Evolutionary conservation across 2,329 filamentous ascomycete genomes (phyloP).

Genomic region (Talaromyces verruculosus): DNA sequence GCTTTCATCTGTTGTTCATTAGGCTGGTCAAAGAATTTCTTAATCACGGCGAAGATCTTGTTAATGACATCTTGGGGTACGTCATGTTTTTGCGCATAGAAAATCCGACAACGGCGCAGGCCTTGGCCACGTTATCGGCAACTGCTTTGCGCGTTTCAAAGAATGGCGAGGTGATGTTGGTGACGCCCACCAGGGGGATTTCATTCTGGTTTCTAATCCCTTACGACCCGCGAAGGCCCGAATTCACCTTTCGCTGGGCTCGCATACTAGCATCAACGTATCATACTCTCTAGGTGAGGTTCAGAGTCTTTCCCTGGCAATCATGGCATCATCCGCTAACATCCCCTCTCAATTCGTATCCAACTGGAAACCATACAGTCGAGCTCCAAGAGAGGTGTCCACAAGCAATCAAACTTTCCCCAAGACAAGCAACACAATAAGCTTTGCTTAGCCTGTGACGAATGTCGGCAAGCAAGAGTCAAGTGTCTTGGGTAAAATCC

Average conservation of each 20-base stretch:
- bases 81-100: background rate
- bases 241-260: too few species aligned
- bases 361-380: background rate
- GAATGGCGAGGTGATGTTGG: background rate
- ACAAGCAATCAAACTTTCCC: background rate
- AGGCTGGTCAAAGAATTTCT: background rate
- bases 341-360: background rate
- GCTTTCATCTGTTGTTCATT: background rate
- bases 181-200: background rate
- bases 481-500: background rate
- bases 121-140: background rate
- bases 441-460: background rate
- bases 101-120: background rate
- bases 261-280: too few species aligned
- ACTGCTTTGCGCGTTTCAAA: background rate
- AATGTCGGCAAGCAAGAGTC: background rate
- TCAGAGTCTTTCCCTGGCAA: background rate
- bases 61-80: background rate
- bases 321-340: background rate
- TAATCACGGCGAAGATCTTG: background rate
- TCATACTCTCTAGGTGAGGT: too few species aligned
- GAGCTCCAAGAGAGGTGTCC: background rate
- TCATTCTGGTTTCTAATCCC: too few species aligned
- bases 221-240: too few species aligned
- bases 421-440: background rate